A percentile compares a stretch with the other conserved stretches of the same genome.
Evolutionary conservation across 345 rosid species (phyloP).

Genomic region (Lumnitzera racemosa): DNA sequence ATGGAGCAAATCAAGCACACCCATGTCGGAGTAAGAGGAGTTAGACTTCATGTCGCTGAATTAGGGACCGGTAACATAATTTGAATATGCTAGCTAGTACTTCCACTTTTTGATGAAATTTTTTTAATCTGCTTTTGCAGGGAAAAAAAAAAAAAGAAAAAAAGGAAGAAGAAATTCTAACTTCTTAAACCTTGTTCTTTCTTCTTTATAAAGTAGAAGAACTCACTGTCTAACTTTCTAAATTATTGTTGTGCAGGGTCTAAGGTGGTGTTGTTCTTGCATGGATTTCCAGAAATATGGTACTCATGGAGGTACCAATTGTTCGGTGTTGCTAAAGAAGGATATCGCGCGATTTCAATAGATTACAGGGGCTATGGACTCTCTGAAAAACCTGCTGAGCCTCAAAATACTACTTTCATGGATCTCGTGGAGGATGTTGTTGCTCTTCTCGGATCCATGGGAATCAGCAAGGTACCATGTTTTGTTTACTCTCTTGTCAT

Average conservation of each 20-base stretch:
- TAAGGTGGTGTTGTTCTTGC: slow-evolving; percentile 24
- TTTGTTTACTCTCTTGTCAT: too few relatives aligned
- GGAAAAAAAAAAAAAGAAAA: too few relatives aligned
- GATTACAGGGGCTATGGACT: slow-evolving; percentile 44
- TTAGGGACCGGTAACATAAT: slow-evolving; percentile 26
- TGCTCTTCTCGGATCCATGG: slow-evolving; percentile 23
- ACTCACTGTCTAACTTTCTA: too few relatives aligned
- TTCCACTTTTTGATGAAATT: too few relatives aligned
- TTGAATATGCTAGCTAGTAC: not conserved
- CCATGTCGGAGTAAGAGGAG: slow-evolving; percentile 29
- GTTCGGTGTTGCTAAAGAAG: slow-evolving; percentile 23
- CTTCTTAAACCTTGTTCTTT: too few relatives aligned
- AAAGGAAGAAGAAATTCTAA: too few relatives aligned
- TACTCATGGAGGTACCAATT: slow-evolving; percentile 41
- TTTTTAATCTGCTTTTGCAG: too few relatives aligned
- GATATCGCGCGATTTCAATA: slow-evolving; percentile 19
- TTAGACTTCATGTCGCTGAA: slow-evolving; percentile 43
- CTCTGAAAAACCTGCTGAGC: slow-evolving; percentile 26
- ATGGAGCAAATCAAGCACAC: slow-evolving; percentile 41
- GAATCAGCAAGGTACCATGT: slow-evolving; percentile 18
- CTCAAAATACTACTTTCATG: slow-evolving; percentile 17
- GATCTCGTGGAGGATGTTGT: slow-evolving; percentile 26
- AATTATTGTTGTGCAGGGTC: slow-evolving; percentile 5
- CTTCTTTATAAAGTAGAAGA: too few relatives aligned
- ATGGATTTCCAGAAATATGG: slow-evolving; percentile 43